Percentiles rank a stretch among this genome's conserved stretches.
phyloP scores from a whole-genome alignment of 2,329 filamentous ascomycete genomes.

The Thermothelomyces thermophilus region DNA sequence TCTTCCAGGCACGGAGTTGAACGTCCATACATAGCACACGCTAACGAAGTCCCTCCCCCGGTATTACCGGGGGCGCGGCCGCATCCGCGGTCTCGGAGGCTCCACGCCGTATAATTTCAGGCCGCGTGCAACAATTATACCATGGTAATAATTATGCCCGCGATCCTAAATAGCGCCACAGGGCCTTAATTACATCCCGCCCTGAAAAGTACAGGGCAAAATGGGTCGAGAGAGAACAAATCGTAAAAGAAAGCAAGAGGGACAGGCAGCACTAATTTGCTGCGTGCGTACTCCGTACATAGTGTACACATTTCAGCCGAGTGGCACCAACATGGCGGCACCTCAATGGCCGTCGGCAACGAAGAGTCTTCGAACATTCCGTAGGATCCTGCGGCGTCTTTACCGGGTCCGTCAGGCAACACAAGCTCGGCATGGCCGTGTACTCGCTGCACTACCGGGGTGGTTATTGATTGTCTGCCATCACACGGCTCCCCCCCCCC shows the following conservation, averaged over 20 bases:
- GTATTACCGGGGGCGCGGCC: not conserved
- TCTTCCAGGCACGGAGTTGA: too few species aligned
- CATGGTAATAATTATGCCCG: too few species aligned
- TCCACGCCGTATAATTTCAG: slow-evolving; percentile 20
- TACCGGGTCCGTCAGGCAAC: not conserved
- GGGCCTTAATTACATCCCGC: not conserved
- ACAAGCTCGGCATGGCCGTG: not conserved
- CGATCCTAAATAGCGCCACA: not conserved
- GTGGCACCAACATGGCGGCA: not conserved
- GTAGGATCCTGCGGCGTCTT: not conserved
- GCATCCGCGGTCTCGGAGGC: not conserved
- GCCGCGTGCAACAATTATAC: slow-evolving; percentile 19
- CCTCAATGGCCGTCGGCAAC: not conserved
- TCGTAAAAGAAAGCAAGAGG: too few species aligned
- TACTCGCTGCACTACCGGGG: not conserved
- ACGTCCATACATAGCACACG: too few species aligned
- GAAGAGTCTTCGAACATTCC: slow-evolving; percentile 3
- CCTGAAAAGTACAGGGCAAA: not conserved
- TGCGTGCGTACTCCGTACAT: not conserved
- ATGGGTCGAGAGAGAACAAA: too few species aligned
- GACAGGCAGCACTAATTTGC: not conserved
- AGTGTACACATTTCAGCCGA: not conserved
- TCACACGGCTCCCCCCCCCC: too few species aligned
- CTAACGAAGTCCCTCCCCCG: too few species aligned
- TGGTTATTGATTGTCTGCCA: too few species aligned